A percentile compares a stretch with the other conserved stretches of the same genome.
Evolutionary conservation across 495 filamentous ascomycete genomes (phyloP).

Genomic region (Penicillium salamii): DNA sequence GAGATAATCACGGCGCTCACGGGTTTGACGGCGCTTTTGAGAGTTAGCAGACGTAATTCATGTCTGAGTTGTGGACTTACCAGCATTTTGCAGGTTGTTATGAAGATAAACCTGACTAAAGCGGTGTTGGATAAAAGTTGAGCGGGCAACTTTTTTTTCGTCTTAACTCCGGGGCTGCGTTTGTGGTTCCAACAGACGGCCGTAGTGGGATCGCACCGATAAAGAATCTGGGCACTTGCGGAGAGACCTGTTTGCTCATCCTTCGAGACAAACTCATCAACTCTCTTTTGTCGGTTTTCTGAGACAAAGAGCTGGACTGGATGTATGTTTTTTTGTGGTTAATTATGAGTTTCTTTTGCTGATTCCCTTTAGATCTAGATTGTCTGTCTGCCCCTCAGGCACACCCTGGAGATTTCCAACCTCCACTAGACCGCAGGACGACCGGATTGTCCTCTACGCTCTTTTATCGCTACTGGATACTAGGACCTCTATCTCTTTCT

Average conservation of each 20-base stretch:
- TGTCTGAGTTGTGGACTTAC: conserved; percentile 23
- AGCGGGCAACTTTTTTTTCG: conserved; percentile 46
- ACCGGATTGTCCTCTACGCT: conserved; percentile 30
- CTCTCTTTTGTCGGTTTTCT: conserved; percentile 22
- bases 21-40: conserved; percentile 64
- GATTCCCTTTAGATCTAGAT: conserved; percentile 3
- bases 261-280: conserved; percentile 15
- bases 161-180: conserved; percentile 34
- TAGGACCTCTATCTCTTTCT: too few species aligned
- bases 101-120: conserved; percentile 1
- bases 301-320: conserved; percentile 22
- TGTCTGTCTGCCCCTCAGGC: conserved; percentile 26
- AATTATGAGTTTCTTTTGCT: neutral
- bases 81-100: conserved; percentile 35
- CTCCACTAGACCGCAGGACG: conserved; percentile 20
- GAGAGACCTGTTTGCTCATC: conserved; percentile 24
- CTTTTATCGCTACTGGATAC: conserved; percentile 20
- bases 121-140: neutral
- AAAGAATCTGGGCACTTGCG: conserved; percentile 33
- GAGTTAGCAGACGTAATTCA: conserved; percentile 9
- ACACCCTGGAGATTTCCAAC: conserved; percentile 16
- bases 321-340: conserved; percentile 2
- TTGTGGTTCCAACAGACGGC: conserved; percentile 24
- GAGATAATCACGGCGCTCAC: conserved; percentile 90
- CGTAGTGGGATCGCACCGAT: conserved; percentile 39